Base-by-base conservation (phyloP, 78 protist genomes). In the Isochrysis galbana region DNA sequence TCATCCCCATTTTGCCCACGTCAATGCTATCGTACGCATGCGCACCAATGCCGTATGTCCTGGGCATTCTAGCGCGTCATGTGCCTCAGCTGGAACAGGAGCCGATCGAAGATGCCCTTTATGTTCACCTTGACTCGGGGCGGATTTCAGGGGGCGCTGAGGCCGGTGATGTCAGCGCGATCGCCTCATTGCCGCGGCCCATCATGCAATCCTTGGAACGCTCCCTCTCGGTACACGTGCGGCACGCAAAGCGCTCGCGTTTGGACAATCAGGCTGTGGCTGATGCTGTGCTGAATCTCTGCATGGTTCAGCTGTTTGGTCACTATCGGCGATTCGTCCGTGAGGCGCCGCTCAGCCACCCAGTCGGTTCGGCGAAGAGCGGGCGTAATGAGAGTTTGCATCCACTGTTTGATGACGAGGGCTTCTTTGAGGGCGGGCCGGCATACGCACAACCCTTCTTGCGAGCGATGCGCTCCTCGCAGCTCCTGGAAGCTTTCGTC, bases 11-110 rank as follows among this genome's bases (percentile, higher is more conserved):
- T 26, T 39, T 93, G 41, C 93, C 95, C n/a, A 54, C 70, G 42
- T 0, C 46, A 38, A 44, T 91, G 93, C 78, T 94, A 21, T 91
- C 87, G 82, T 91, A 70, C 69, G 74, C 46, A n/a, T 36, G 91
- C 23, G 93, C 95, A 42, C 95, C 95, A 25, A 91, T 90, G 94
- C 95, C 95, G 17, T 94, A 36, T 17, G 38, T 94, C 2, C 41
- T 94, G 26, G 95, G 95, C 42, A 51, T 94, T n/a, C 91, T 90
- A n/a, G 42, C 89, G 87, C 5, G 4, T 2, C 51, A 39, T 45
- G 0, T 22, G 70, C 70, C 22, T 5, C 32, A 4, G 54, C 74
- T 90, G 39, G 61, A 7, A 7, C 7, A 51, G 61, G 61, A 51
- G 61, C 61, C 61, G 7, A 14, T 51, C 61, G 61, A 51, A 32